These are phyloP conservation scores for Tilletia walkeri DNA, from an alignment of 1,284 basidiomycete species.

Conservation along the genomic window DNA sequence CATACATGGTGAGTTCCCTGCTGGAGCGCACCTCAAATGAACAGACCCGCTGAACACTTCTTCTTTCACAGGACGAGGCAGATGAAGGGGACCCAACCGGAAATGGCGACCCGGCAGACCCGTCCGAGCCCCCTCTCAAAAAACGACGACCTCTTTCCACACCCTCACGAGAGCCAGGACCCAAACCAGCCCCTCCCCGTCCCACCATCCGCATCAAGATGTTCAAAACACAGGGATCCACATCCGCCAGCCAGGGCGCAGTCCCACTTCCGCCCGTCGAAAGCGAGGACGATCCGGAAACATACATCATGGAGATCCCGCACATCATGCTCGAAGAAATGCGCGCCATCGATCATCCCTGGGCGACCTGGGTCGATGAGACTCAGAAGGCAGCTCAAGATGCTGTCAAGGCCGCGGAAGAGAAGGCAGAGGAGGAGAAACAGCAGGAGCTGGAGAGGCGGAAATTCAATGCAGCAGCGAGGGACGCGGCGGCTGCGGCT, in stretches of 20 bases:
- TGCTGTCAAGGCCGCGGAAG: slow-evolving; percentile 1
- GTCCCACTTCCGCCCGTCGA: slow-evolving; percentile 15
- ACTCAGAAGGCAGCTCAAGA: slow-evolving; percentile 23
- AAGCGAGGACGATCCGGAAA: slow-evolving; percentile 26
- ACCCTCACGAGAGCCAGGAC: background rate
- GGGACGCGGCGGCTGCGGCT: background rate
- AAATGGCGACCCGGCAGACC: slow-evolving; percentile 9
- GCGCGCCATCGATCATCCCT: slow-evolving; percentile 34
- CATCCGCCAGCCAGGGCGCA: background rate
- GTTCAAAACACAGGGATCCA: slow-evolving; percentile 19
- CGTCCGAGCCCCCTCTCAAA: slow-evolving; percentile 3
- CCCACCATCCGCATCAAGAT: slow-evolving; percentile 11
- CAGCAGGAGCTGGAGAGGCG: slow-evolving; percentile 16
- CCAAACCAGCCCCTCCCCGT: slow-evolving; percentile 6
- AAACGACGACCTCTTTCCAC: background rate
- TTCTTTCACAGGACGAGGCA: too few species aligned
- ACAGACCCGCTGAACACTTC: too few species aligned
- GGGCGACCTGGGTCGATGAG: slow-evolving; percentile 46
- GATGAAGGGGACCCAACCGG: background rate
- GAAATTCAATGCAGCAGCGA: slow-evolving; percentile 20
- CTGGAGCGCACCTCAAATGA: too few species aligned
- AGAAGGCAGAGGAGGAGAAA: slow-evolving; percentile 24
- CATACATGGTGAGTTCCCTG: slow-evolving; percentile 8
- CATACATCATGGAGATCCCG: slow-evolving; percentile 49
- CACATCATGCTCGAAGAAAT: slow-evolving; percentile 39